A percentile compares a stretch with the other conserved stretches of the same genome.
phyloP scores from a whole-genome alignment of 1,284 basidiomycete species.

The Microbotryomycetes sp. region DNA sequence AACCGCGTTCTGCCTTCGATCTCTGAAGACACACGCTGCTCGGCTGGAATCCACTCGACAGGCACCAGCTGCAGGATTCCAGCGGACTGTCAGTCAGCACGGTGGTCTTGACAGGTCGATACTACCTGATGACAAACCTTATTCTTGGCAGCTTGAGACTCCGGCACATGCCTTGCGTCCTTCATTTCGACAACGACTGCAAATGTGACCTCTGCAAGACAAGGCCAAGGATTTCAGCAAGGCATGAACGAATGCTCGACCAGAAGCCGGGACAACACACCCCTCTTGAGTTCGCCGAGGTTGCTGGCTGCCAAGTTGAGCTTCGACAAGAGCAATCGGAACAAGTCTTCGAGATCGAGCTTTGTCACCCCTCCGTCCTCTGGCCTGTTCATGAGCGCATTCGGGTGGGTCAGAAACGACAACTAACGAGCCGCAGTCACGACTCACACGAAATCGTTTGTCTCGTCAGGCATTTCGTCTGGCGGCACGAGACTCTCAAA shows the following conservation, averaged over 20 bases:
- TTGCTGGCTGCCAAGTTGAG: slow-evolving; percentile 72
- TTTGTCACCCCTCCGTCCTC: slow-evolving; percentile 57
- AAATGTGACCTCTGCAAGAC: slow-evolving; percentile 72
- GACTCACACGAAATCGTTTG: slow-evolving; percentile 42
- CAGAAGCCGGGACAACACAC: too few species aligned
- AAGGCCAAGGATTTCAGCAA: slow-evolving; percentile 1
- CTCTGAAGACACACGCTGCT: slow-evolving; percentile 38
- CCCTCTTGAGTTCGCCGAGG: slow-evolving; percentile 46
- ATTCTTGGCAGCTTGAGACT: slow-evolving; percentile 47
- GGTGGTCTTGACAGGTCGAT: neutral
- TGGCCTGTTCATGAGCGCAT: slow-evolving; percentile 44
- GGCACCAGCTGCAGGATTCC: slow-evolving; percentile 50
- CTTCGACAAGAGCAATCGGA: slow-evolving; percentile 78
- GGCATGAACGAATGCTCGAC: too few species aligned
- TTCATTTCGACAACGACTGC: slow-evolving; percentile 73
- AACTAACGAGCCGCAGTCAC: neutral
- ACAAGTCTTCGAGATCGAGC: slow-evolving; percentile 61
- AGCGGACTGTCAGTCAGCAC: too few species aligned
- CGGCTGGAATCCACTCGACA: slow-evolving; percentile 68
- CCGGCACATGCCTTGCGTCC: slow-evolving; percentile 58
- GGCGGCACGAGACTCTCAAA: slow-evolving; percentile 61
- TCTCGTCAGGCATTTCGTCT: slow-evolving; percentile 57
- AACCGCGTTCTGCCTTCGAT: slow-evolving; percentile 2
- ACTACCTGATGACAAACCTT: slow-evolving; percentile 38
- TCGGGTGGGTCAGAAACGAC: slow-evolving; percentile 22